Base-by-base conservation (phyloP, 2,329 filamentous ascomycete genomes). In the Stenocarpella maydis region DNA sequence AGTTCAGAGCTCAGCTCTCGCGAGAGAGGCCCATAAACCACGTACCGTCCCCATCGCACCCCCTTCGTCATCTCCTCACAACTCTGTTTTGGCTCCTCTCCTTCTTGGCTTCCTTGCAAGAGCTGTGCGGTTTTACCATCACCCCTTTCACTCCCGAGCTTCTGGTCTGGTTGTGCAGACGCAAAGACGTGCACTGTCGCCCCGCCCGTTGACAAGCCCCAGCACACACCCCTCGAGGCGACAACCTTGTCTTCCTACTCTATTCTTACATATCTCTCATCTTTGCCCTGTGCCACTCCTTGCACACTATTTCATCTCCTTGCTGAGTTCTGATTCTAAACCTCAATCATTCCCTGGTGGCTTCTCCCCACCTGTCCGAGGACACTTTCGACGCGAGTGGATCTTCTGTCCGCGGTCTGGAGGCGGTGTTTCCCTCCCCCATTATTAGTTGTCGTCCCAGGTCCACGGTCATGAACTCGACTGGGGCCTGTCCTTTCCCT, bases 21-120 rank as follows among this genome's bases (percentile, higher is more conserved):
- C 65, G 39, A 54, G 34, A 47, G 65, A 41, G n/a, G n/a, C 52
- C 65, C 65, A 67, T 67, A 67, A 41, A 43, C 65, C 65, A 67
- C 58, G 58, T 58, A 55, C 49, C 21, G 49, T 26, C 65, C 54
- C 65, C 65, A 60, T 55, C 21, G 39, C 26, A 66, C 37, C 31
- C 64, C 52, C 65, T n/a, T 55, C 53, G 52, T 69, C 68, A 69
- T 69, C 55, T 69, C 63, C 41, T 53, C 55, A 41, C 54, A 54
- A 39, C 50, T 47, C 31, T 67, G 53, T 31, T 65, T 50, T 65
- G 61, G 45, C 21, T 67, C 64, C 26, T 50, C 68, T 67, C 52
- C 63, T 69, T 43, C 31, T 63, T 60, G 50, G 49, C 31, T 24
- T 53, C 53, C 54, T 61, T 63, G 58, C 58, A 63, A 60, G 31